Conservation (phyloP, 495 filamentous ascomycete genomes). For the Xylaria sp. region DNA sequence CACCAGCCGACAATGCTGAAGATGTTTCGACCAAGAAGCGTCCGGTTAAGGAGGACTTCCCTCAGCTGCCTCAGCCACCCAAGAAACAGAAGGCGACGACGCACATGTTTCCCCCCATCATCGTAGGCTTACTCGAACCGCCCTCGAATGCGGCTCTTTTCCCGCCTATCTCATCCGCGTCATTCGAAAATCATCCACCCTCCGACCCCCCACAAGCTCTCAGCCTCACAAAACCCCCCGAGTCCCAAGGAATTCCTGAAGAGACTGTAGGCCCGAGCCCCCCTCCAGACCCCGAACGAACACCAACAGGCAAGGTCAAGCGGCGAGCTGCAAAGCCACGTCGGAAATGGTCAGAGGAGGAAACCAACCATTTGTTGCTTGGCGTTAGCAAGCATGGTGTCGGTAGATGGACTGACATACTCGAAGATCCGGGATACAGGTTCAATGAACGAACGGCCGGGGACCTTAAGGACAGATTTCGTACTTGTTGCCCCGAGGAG, state of each 20-base stretch:
- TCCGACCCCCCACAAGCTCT: conserved; percentile 45
- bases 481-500: conserved; percentile 75
- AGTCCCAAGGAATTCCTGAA: conserved; percentile 34
- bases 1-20: conserved; percentile 38
- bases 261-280: conserved; percentile 38
- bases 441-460: conserved; percentile 80
- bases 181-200: conserved; percentile 51
- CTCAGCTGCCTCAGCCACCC: conserved; percentile 62
- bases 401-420: conserved; percentile 85
- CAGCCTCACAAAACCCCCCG: conserved; percentile 44
- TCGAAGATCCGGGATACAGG: conserved; percentile 73
- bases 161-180: conserved; percentile 62
- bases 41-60: conserved; percentile 59
- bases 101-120: conserved; percentile 63
- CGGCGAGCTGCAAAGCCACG: conserved; percentile 54
- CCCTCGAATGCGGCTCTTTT: conserved; percentile 76
- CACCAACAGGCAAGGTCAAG: conserved; percentile 46
- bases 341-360: conserved; percentile 82
- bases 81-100: conserved; percentile 63
- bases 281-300: conserved; percentile 40
- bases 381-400: conserved; percentile 84
- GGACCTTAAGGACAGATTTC: conserved; percentile 86
- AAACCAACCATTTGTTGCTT: conserved; percentile 76
- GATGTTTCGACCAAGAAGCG: conserved; percentile 56
- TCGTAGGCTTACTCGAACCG: conserved; percentile 78